Percentiles rank a stretch among this genome's conserved stretches.
phyloP scores from a whole-genome alignment of 1,139 yeast genomes.

The Yarrowia galli region DNA sequence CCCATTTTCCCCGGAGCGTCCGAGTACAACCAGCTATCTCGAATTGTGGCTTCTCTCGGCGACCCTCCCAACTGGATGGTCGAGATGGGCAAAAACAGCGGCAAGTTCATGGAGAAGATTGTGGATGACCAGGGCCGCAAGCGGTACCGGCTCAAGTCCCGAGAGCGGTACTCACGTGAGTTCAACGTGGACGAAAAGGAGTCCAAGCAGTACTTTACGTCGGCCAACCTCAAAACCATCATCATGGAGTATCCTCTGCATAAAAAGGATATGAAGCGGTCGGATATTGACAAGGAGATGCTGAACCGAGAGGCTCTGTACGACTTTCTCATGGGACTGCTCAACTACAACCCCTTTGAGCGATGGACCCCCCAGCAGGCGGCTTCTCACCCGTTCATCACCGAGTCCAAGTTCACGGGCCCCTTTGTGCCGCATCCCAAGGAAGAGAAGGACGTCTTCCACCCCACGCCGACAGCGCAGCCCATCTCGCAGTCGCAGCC shows the following conservation, averaged over 20 bases:
- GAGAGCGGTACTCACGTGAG: constrained; percentile 67
- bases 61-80: constrained; percentile 95
- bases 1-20: constrained; percentile 96
- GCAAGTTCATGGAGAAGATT: constrained; percentile 66
- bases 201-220: constrained; percentile 83
- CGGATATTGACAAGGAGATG: constrained; percentile 63
- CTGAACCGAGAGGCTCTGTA: constrained; percentile 72
- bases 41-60: constrained; percentile 85
- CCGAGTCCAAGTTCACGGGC: constrained; percentile 51
- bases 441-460: constrained; percentile 39
- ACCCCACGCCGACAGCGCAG: constrained; percentile 38
- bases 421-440: constrained; percentile 49
- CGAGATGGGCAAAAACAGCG: constrained; percentile 88
- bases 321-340: constrained; percentile 78
- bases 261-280: constrained; percentile 70
- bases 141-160: constrained; percentile 58
- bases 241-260: constrained; percentile 79
- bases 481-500: constrained; percentile 40
- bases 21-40: constrained; percentile 86
- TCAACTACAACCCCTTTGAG: constrained; percentile 88
- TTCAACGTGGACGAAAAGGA: constrained; percentile 71
- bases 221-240: constrained; percentile 74
- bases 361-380: constrained; percentile 98
- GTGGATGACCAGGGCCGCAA: constrained; percentile 52
- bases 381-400: constrained; percentile 85